A percentile compares a stretch with the other conserved stretches of the same genome.
phyloP scores from a whole-genome alignment of 768 basidiomycete genomes.

The Tephrocybe sp. region DNA sequence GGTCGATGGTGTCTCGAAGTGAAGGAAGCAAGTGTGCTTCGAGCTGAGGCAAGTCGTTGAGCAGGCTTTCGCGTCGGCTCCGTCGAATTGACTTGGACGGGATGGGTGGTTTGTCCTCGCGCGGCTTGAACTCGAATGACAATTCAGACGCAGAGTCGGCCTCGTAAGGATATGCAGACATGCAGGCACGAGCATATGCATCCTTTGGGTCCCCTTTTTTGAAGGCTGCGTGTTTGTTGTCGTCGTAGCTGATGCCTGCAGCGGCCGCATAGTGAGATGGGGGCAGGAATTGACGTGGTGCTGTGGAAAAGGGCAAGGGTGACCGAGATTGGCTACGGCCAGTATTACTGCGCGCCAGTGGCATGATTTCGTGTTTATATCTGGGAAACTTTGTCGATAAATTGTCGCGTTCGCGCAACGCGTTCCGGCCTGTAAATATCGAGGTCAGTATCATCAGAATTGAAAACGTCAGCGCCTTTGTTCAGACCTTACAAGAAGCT shows the following conservation, averaged over 20 bases:
- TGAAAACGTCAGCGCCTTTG: too few relatives aligned
- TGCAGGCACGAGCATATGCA: constrained; percentile 14
- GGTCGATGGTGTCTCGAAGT: constrained; percentile 68
- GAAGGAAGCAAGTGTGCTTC: constrained; percentile 70
- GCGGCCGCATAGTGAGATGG: constrained; percentile 59
- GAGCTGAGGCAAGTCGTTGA: constrained; percentile 55
- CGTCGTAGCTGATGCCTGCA: constrained; percentile 31
- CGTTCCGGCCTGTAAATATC: too few relatives aligned
- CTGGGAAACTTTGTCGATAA: too few relatives aligned
- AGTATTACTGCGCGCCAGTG: constrained; percentile 23
- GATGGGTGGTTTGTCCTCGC: constrained; percentile 13
- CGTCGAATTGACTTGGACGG: constrained; percentile 16
- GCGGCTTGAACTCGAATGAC: constrained; percentile 29
- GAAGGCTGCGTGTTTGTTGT: constrained; percentile 3
- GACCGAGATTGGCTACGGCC: constrained; percentile 40
- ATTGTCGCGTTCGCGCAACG: too few relatives aligned
- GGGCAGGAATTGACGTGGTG: constrained; percentile 46
- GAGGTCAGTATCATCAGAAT: too few relatives aligned
- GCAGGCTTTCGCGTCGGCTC: constrained; percentile 39
- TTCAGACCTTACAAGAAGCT: too few relatives aligned
- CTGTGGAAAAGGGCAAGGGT: constrained; percentile 32
- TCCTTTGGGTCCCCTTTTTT: constrained; percentile 3
- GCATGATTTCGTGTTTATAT: constrained; percentile 21
- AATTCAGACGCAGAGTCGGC: constrained; percentile 25
- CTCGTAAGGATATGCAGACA: constrained; percentile 24